A percentile compares a stretch with the other conserved stretches of the same genome.
Evolutionary conservation across 225 moss, liverwort and hornwort genomes (phyloP).

Genomic region (Physcomitrellopsis africana): DNA sequence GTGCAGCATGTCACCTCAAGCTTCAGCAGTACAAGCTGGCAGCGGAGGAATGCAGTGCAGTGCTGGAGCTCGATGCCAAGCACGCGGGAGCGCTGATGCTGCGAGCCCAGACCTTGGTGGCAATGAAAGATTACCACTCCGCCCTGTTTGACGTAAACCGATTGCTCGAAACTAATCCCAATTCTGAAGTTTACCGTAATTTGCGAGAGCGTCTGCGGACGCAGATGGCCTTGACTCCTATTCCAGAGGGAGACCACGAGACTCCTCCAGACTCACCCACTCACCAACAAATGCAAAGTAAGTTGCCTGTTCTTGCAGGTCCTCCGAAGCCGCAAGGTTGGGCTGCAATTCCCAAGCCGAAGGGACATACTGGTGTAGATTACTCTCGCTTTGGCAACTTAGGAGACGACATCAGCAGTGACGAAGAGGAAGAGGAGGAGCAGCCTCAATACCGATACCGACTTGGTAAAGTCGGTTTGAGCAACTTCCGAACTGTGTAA

Average conservation of each 20-base stretch:
- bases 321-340: conserved; percentile 74
- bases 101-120: conserved; percentile 92
- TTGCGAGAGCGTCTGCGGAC: conserved; percentile 87
- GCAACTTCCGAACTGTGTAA: conserved; percentile 57
- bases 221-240: conserved; percentile 82
- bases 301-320: conserved; percentile 61
- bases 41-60: conserved; percentile 96
- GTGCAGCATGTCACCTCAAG: conserved; percentile 92
- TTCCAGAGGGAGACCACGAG: conserved; percentile 71
- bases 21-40: conserved; percentile 87
- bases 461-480: conserved; percentile 54
- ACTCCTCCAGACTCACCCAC: conserved; percentile 64
- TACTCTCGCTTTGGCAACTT: conserved; percentile 88
- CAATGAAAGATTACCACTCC: conserved; percentile 91
- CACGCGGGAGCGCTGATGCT: conserved; percentile 95
- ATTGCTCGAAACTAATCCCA: conserved; percentile 81
- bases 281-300: conserved; percentile 42
- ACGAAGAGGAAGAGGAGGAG: conserved; percentile 85
- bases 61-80: conserved; percentile 94
- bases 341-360: conserved; percentile 96
- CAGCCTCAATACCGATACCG: conserved; percentile 81
- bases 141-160: conserved; percentile 96
- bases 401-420: conserved; percentile 87
- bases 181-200: conserved; percentile 84
- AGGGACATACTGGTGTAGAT: conserved; percentile 82